These are phyloP conservation scores for Clitoria ternatea DNA, from an alignment of 306 rosid species.

Conservation along the genomic window DNA sequence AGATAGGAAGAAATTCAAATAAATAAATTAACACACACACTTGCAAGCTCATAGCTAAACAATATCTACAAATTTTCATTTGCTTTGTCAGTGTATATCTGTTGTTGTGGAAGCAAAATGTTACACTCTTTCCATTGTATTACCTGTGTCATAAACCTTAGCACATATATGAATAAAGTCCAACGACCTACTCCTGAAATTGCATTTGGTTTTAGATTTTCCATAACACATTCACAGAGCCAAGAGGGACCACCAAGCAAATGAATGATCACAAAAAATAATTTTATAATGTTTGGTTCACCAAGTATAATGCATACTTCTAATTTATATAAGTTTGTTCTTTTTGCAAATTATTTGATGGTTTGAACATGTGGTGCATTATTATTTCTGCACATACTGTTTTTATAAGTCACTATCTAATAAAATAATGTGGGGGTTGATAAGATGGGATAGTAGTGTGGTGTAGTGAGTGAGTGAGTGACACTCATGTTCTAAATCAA, in stretches of 20 bases:
- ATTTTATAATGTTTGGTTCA: conserved; percentile 21
- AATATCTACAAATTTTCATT: not conserved
- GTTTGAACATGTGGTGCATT: conserved; percentile 29
- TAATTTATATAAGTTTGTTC: conserved; percentile 26
- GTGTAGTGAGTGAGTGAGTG: not conserved
- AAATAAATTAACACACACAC: not conserved
- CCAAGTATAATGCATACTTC: not conserved
- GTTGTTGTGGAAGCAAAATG: conserved; percentile 9
- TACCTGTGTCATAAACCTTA: conserved; percentile 4
- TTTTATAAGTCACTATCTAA: conserved; percentile 12
- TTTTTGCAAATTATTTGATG: conserved; percentile 29
- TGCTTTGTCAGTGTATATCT: conserved; percentile 8
- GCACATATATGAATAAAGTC: conserved; percentile 22
- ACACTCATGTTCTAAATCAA: conserved; percentile 17
- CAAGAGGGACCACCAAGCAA: conserved; percentile 16
- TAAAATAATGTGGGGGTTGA: conserved; percentile 9
- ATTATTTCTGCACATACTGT: not conserved
- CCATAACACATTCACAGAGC: not conserved
- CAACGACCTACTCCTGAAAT: conserved; percentile 16
- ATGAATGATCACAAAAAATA: not conserved
- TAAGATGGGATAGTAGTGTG: not conserved
- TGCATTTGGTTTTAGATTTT: conserved; percentile 15
- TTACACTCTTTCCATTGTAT: not conserved
- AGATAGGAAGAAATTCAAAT: not conserved
- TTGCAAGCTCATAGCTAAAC: not conserved